Conservation (phyloP, 148 eudicot species). For the Suaeda aralocaspica region DNA sequence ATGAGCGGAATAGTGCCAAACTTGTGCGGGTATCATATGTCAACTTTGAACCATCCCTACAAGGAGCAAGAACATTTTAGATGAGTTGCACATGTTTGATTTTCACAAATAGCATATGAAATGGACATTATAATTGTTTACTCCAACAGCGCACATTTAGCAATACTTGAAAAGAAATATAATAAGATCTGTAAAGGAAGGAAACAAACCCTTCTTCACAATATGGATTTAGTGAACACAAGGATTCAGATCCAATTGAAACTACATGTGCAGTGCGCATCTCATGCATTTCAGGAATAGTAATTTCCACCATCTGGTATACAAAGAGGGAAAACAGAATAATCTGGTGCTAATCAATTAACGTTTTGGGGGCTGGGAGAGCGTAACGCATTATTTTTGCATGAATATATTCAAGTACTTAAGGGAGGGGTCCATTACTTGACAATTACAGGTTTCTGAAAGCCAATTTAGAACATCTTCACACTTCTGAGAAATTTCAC, state of each 20-base stretch:
- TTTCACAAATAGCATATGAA: not conserved
- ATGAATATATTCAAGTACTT: slow-evolving; percentile 4
- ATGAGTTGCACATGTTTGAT: not conserved
- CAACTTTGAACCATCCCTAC: slow-evolving; percentile 52
- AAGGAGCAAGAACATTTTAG: slow-evolving; percentile 19
- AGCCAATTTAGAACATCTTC: slow-evolving; percentile 62
- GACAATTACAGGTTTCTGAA: slow-evolving; percentile 60
- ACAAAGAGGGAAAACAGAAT: slow-evolving; percentile 12
- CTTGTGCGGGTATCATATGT: slow-evolving; percentile 78
- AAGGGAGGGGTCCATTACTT: slow-evolving; percentile 38
- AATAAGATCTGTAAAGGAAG: not conserved
- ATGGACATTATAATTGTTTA: not conserved
- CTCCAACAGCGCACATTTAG: not conserved
- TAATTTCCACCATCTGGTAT: slow-evolving; percentile 62
- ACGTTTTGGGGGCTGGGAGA: not conserved
- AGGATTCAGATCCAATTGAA: slow-evolving; percentile 85
- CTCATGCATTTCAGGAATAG: slow-evolving; percentile 77
- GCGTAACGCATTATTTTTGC: not conserved
- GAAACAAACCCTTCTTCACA: slow-evolving; percentile 74
- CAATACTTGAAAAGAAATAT: not conserved
- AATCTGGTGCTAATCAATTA: not conserved
- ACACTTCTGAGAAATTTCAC: slow-evolving; percentile 81
- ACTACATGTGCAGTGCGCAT: slow-evolving; percentile 88
- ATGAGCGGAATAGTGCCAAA: slow-evolving; percentile 72
- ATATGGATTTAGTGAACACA: slow-evolving; percentile 53